Evolutionary conservation across 1,139 yeast genomes (phyloP).

Genomic region (Blastobotrys ciferrii): DNA sequence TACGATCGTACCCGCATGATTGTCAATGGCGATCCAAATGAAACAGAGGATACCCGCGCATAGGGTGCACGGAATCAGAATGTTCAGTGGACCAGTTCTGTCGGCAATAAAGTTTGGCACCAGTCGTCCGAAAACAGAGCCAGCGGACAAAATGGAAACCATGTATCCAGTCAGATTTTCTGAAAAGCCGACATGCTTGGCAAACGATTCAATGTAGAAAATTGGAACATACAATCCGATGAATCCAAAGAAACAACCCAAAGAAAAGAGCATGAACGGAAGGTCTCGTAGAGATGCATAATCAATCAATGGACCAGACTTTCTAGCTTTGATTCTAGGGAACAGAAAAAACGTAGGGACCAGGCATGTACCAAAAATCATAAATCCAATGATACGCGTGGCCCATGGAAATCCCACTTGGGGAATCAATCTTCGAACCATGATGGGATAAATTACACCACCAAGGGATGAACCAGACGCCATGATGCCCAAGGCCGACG

Average conservation of each 20-base stretch:
- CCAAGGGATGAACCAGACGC: conserved; percentile 57
- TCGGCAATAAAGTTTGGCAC: conserved; percentile 50
- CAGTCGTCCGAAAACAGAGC: conserved; percentile 50
- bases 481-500: conserved; percentile 55
- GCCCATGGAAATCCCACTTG: conserved; percentile 37
- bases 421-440: conserved; percentile 31
- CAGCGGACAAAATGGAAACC: conserved; percentile 53
- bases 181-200: conserved; percentile 26
- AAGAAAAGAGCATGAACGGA: conserved; percentile 31
- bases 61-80: conserved; percentile 36
- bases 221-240: conserved; percentile 38
- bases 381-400: conserved; percentile 33
- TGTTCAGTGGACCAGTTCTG: conserved; percentile 46
- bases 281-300: conserved; percentile 33
- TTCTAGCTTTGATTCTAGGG: conserved; percentile 34
- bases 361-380: conserved; percentile 27
- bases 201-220: conserved; percentile 37
- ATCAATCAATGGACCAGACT: conserved; percentile 32
- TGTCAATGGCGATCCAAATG: conserved; percentile 43
- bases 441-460: conserved; percentile 36
- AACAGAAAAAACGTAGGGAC: conserved; percentile 27
- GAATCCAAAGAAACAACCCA: conserved; percentile 35
- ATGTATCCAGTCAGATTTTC: conserved; percentile 29
- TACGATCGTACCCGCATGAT: conserved; percentile 44
- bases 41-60: conserved; percentile 23